phyloP scores from a whole-genome alignment of 257 asterid genomes.

The Scutellaria galericulata region DNA sequence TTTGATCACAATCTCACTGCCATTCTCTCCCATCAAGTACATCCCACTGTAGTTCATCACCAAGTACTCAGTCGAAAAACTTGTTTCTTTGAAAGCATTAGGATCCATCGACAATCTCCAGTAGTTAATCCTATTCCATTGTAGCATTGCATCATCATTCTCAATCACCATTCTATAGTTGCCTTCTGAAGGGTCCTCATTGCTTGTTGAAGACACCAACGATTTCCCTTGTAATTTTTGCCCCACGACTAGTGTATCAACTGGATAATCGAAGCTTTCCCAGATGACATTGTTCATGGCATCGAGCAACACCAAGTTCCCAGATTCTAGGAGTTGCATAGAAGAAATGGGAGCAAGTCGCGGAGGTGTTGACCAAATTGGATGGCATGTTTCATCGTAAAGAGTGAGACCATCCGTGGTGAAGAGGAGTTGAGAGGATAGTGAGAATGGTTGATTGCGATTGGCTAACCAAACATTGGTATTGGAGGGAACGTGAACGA shows the following conservation, averaged over 20 bases:
- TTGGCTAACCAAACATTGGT: slow-evolving; percentile 45
- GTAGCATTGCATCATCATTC: slow-evolving; percentile 49
- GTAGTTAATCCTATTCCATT: slow-evolving; percentile 55
- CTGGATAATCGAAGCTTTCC: slow-evolving; percentile 63
- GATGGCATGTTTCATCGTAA: slow-evolving; percentile 34
- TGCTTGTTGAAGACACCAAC: slow-evolving; percentile 41
- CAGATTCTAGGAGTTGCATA: slow-evolving; percentile 56
- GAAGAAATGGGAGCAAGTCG: slow-evolving; percentile 38
- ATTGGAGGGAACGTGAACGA: slow-evolving; percentile 35
- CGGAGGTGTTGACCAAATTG: slow-evolving; percentile 63
- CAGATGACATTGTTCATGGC: slow-evolving; percentile 45
- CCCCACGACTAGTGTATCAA: slow-evolving; percentile 58
- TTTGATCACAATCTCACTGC: slow-evolving; percentile 41
- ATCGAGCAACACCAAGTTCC: slow-evolving; percentile 61
- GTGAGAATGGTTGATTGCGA: slow-evolving; percentile 41
- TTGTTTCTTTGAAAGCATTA: slow-evolving; percentile 36
- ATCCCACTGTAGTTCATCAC: slow-evolving; percentile 57
- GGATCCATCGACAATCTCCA: slow-evolving; percentile 59
- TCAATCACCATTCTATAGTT: slow-evolving; percentile 45
- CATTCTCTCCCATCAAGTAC: slow-evolving; percentile 52
- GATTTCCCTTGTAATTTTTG: slow-evolving; percentile 55
- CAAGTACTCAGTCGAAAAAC: slow-evolving; percentile 41
- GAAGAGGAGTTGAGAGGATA: slow-evolving; percentile 25
- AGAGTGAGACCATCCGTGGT: slow-evolving; percentile 34
- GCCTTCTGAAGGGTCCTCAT: slow-evolving; percentile 52